These are phyloP conservation scores for Leccinellum rugosiceps DNA, from an alignment of 768 basidiomycete species.

Conservation along the genomic window DNA sequence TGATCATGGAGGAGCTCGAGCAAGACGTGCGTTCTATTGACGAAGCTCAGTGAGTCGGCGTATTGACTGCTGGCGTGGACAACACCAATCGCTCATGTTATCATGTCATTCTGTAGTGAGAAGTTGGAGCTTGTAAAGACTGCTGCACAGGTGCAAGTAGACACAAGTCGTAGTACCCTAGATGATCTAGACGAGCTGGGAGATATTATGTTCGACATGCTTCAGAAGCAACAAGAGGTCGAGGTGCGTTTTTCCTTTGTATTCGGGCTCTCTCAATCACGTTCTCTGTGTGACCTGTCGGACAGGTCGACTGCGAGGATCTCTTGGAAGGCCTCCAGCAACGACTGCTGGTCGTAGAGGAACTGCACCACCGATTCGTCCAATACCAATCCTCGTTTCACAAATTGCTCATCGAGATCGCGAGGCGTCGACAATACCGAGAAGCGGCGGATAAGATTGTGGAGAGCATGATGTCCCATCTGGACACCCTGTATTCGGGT, in stretches of 20 bases:
- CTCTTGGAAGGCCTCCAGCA: slow-evolving; percentile 55
- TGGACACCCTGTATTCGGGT: slow-evolving; percentile 70
- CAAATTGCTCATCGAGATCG: slow-evolving; percentile 71
- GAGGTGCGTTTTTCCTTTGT: slow-evolving; percentile 45
- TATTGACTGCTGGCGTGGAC: background rate
- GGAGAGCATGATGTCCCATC: slow-evolving; percentile 58
- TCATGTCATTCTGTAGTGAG: slow-evolving; percentile 39
- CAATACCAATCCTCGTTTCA: slow-evolving; percentile 72
- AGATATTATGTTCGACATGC: slow-evolving; percentile 76
- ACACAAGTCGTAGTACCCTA: slow-evolving; percentile 47
- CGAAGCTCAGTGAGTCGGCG: slow-evolving; percentile 48
- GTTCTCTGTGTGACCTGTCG: background rate
- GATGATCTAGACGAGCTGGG: slow-evolving; percentile 74
- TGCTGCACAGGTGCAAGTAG: slow-evolving; percentile 44
- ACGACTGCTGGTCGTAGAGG: slow-evolving; percentile 58
- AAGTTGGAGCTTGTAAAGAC: slow-evolving; percentile 45
- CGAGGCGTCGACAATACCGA: slow-evolving; percentile 61
- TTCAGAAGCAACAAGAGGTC: slow-evolving; percentile 61
- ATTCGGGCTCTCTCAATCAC: background rate
- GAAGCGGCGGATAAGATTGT: slow-evolving; percentile 66
- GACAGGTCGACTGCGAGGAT: slow-evolving; percentile 50
- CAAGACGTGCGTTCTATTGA: slow-evolving; percentile 52
- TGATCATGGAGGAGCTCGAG: slow-evolving; percentile 72
- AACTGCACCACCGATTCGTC: slow-evolving; percentile 63
- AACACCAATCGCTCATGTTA: background rate